Percentiles rank a stretch among this genome's conserved stretches.
These are phyloP conservation scores for Solanum appendiculatum DNA, from an alignment of 257 asterid genomes.

Conservation along the genomic window DNA sequence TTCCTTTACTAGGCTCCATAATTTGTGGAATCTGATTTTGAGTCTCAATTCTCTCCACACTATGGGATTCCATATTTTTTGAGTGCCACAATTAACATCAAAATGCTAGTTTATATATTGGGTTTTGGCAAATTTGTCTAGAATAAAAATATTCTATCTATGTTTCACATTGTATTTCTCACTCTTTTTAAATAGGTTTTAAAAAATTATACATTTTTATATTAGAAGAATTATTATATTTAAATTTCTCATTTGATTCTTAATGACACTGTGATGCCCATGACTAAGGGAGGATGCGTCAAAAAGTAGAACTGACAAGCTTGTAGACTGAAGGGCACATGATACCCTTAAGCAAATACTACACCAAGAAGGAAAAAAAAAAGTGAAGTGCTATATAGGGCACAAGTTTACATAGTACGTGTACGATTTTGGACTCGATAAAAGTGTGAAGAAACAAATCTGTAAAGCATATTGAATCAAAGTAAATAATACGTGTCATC, in stretches of 20 bases:
- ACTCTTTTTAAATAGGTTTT: neutral
- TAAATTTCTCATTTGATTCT: neutral
- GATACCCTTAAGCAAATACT: neutral
- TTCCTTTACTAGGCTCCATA: slow-evolving; percentile 15
- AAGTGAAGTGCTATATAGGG: neutral
- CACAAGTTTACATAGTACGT: neutral
- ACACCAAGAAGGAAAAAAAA: neutral
- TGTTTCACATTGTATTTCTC: neutral
- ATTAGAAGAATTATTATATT: neutral
- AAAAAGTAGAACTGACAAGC: neutral
- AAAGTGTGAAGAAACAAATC: neutral
- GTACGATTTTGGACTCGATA: neutral
- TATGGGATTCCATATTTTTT: neutral
- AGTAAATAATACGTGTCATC: neutral
- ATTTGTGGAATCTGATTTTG: slow-evolving; percentile 7
- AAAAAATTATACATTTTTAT: neutral
- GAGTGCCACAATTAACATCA: neutral
- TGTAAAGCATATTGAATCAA: neutral
- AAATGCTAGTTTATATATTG: neutral
- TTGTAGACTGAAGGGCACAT: neutral
- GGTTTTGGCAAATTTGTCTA: neutral
- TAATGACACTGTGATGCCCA: neutral
- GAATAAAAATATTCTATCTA: neutral
- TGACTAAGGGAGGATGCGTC: neutral
- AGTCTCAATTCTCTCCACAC: slow-evolving; percentile 8